phyloP scores from a whole-genome alignment of 768 basidiomycete genomes.

The Boletellus sp. region DNA sequence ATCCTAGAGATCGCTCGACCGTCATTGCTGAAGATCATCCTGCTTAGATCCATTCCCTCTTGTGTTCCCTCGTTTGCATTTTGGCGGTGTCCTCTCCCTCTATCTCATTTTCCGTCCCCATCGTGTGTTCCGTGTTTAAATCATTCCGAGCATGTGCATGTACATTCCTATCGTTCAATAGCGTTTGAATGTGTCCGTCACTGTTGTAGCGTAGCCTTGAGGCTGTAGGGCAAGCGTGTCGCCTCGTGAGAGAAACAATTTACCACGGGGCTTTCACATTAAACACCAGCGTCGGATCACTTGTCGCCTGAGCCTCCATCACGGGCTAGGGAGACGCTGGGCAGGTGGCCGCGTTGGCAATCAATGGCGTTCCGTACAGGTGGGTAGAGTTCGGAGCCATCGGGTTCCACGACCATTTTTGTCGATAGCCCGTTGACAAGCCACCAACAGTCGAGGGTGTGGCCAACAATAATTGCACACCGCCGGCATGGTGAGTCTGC shows the following conservation, averaged over 20 bases:
- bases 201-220: slow-evolving; percentile 24
- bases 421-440: background rate
- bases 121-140: slow-evolving; percentile 12
- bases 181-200: slow-evolving; percentile 27
- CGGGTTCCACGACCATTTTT: background rate
- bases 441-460: background rate
- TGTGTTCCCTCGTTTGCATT: slow-evolving; percentile 17
- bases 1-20: background rate
- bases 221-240: slow-evolving; percentile 13
- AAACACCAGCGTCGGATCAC: background rate
- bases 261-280: background rate
- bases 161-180: slow-evolving; percentile 25
- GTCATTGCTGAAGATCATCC: background rate
- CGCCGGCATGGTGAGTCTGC: background rate
- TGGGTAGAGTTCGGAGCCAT: background rate
- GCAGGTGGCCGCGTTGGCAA: slow-evolving; percentile 13
- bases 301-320: too few relatives aligned
- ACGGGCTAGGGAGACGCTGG: background rate
- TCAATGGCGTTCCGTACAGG: background rate
- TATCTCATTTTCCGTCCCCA: slow-evolving; percentile 6
- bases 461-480: background rate
- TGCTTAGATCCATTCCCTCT: background rate
- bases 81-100: slow-evolving; percentile 8
- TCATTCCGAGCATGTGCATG: slow-evolving; percentile 26
- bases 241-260: background rate